phyloP scores from a whole-genome alignment of 1,139 yeast genomes.

The Taphrina sp. region DNA sequence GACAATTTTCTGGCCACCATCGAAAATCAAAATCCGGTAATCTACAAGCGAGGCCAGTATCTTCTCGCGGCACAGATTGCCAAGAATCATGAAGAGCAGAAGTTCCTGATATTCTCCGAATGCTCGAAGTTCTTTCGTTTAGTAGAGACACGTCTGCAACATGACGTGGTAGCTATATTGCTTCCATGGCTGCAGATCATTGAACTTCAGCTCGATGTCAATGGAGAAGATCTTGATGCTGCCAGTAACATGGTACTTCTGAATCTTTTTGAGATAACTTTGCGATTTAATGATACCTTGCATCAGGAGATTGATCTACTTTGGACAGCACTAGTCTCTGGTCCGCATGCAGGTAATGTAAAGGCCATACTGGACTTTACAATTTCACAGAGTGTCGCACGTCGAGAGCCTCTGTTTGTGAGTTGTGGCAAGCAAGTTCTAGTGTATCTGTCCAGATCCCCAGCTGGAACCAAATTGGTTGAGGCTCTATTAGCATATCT shows the following conservation, averaged over 20 bases:
- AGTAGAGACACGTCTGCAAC: conserved; percentile 60
- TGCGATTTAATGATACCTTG: conserved; percentile 66
- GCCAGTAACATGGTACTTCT: conserved; percentile 65
- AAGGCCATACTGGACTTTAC: conserved; percentile 71
- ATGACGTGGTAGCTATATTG: conserved; percentile 75
- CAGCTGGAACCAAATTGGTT: conserved; percentile 57
- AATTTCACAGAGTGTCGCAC: conserved; percentile 63
- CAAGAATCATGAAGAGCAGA: conserved; percentile 56
- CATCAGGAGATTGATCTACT: conserved; percentile 87
- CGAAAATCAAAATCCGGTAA: conserved; percentile 64
- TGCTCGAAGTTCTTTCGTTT: conserved; percentile 66
- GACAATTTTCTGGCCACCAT: conserved; percentile 60
- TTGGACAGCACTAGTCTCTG: conserved; percentile 88
- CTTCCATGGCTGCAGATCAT: conserved; percentile 89
- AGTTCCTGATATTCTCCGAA: conserved; percentile 65
- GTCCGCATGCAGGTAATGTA: conserved; percentile 63
- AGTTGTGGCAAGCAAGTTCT: conserved; percentile 77
- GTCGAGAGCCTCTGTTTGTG: conserved; percentile 72
- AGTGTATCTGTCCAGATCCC: conserved; percentile 65
- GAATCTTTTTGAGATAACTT: conserved; percentile 80
- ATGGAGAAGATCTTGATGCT: conserved; percentile 52
- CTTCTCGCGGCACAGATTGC: conserved; percentile 66
- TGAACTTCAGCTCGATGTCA: conserved; percentile 55
- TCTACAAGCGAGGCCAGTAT: conserved; percentile 72
- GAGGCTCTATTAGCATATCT: conserved; percentile 67